phyloP scores from a whole-genome alignment of 2,329 filamentous ascomycete species.

The Cladosporium sp. region DNA sequence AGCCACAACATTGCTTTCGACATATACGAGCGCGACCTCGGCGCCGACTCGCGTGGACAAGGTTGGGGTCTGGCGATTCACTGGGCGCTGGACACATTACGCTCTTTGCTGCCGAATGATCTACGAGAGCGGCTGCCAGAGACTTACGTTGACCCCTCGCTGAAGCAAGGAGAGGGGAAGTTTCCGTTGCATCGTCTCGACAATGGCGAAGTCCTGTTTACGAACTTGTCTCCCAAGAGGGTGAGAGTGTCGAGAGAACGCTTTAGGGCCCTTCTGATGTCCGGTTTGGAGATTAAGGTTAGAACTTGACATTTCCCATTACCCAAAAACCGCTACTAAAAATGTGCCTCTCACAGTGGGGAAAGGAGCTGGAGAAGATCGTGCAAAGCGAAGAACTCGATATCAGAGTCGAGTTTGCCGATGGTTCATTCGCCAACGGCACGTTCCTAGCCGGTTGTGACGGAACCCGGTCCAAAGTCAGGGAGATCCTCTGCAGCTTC shows the following conservation, averaged over 20 bases:
- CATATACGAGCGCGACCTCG: conserved; percentile 19
- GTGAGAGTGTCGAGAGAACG: conserved; percentile 11
- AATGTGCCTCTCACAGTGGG: neutral
- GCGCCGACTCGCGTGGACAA: neutral
- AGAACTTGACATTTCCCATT: neutral
- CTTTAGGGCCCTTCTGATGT: conserved; percentile 10
- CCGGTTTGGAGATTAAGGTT: conserved; percentile 14
- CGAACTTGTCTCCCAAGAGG: conserved; percentile 18
- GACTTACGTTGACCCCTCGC: conserved; percentile 49
- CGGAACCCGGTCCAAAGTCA: neutral
- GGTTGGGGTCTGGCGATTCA: conserved; percentile 60
- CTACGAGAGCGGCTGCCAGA: conserved; percentile 44
- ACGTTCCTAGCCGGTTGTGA: conserved; percentile 72
- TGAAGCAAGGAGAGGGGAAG: conserved; percentile 44
- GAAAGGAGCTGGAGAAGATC: conserved; percentile 11
- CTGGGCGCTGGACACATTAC: conserved; percentile 54
- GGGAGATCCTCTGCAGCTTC: neutral
- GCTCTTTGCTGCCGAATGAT: conserved; percentile 46
- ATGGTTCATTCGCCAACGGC: conserved; percentile 63
- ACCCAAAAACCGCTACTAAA: neutral
- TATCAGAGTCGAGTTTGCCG: neutral
- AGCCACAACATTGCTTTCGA: conserved; percentile 16
- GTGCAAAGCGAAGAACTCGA: neutral
- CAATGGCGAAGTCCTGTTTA: conserved; percentile 31
- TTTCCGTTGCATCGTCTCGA: conserved; percentile 56